Evolutionary conservation across 805 yeast species (phyloP).

Genomic region (Wickerhamomyces xylosicus): DNA sequence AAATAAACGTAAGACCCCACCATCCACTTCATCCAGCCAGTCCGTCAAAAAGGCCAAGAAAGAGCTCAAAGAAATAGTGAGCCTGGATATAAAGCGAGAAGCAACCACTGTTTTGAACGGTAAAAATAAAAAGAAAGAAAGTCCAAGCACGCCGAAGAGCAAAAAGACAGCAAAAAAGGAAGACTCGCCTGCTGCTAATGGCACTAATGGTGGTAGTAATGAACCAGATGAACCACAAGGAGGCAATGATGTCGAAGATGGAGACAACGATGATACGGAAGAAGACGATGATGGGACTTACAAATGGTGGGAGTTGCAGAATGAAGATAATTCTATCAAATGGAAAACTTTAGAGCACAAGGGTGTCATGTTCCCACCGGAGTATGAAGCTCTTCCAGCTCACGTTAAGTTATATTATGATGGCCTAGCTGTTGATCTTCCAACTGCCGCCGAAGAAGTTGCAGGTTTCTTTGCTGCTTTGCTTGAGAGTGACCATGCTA

Average conservation of each 20-base stretch:
- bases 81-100: not conserved
- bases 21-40: slow-evolving; percentile 1
- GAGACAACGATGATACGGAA: slow-evolving; percentile 25
- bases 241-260: slow-evolving; percentile 16
- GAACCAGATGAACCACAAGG: slow-evolving; percentile 5
- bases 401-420: slow-evolving; percentile 68
- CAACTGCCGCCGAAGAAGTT: slow-evolving; percentile 85
- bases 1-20: slow-evolving; percentile 5
- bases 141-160: not conserved
- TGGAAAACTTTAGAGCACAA: slow-evolving; percentile 84
- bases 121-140: slow-evolving; percentile 2
- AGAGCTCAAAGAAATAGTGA: slow-evolving; percentile 1
- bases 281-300: slow-evolving; percentile 52
- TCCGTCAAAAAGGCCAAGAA: slow-evolving; percentile 2
- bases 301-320: slow-evolving; percentile 78
- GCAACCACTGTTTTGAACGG: not conserved
- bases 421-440: slow-evolving; percentile 64
- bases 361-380: slow-evolving; percentile 93
- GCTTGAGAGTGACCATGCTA: slow-evolving; percentile 80
- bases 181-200: not conserved
- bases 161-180: slow-evolving; percentile 3
- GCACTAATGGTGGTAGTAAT: not conserved
- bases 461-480: slow-evolving; percentile 92
- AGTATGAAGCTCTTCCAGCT: slow-evolving; percentile 75
- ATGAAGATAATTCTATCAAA: slow-evolving; percentile 62